These are phyloP conservation scores for Phytophthora pini DNA, from an alignment of 352 stramenopile species.

Conservation along the genomic window DNA sequence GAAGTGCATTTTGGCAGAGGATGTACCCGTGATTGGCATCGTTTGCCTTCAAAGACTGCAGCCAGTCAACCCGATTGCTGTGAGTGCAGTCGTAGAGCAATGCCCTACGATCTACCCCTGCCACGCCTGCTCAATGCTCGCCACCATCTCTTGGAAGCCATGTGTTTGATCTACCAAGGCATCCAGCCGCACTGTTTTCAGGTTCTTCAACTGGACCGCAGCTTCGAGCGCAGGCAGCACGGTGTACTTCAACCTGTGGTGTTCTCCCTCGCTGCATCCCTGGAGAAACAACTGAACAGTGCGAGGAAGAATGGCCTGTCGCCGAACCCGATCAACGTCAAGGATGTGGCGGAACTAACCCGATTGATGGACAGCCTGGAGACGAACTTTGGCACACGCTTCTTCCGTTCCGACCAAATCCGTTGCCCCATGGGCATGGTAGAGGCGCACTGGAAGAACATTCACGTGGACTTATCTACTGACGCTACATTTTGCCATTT, in stretches of 20 bases:
- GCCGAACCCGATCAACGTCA: slow-evolving; percentile 22
- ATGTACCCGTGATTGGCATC: slow-evolving; percentile 29
- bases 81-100: neutral
- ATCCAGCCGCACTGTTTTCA: slow-evolving; percentile 35
- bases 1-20: slow-evolving; percentile 28
- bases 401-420: slow-evolving; percentile 15
- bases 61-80: slow-evolving; percentile 7
- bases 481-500: slow-evolving; percentile 31
- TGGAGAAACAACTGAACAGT: slow-evolving; percentile 12
- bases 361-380: slow-evolving; percentile 26
- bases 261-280: slow-evolving; percentile 21
- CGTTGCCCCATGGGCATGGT: slow-evolving; percentile 19
- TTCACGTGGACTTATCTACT: slow-evolving; percentile 28
- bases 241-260: slow-evolving; percentile 27
- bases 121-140: slow-evolving; percentile 27
- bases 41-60: slow-evolving; percentile 15
- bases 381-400: slow-evolving; percentile 19
- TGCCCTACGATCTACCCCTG: slow-evolving; percentile 16
- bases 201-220: slow-evolving; percentile 37
- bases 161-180: slow-evolving; percentile 35
- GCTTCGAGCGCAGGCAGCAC: slow-evolving; percentile 36
- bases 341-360: slow-evolving; percentile 24
- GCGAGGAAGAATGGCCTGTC: neutral
- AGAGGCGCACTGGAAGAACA: slow-evolving; percentile 33
- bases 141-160: slow-evolving; percentile 32